Conservation (phyloP, 257 asterid species). For the Ligustrum vulgare region DNA sequence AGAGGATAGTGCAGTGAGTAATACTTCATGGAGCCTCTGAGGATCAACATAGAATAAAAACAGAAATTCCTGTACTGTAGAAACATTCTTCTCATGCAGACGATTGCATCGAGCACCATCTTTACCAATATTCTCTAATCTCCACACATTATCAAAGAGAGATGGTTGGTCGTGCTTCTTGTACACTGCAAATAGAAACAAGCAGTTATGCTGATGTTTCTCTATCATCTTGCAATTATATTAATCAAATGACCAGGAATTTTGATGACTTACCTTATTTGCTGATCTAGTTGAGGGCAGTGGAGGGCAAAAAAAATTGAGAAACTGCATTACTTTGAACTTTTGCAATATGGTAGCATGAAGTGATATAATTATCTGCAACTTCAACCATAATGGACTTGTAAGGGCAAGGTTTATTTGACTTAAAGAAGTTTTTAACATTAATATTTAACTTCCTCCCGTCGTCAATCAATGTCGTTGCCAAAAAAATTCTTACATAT, state of each 20-base stretch:
- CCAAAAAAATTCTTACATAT: background rate
- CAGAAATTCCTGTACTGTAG: conserved; percentile 36
- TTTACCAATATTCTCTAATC: conserved; percentile 26
- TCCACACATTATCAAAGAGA: conserved; percentile 35
- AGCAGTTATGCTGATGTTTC: conserved; percentile 11
- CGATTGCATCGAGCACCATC: conserved; percentile 18
- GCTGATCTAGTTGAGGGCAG: background rate
- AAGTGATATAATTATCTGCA: no score
- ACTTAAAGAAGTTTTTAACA: no score
- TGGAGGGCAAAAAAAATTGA: background rate
- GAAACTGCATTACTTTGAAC: no score
- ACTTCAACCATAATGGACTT: background rate
- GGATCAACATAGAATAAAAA: conserved; percentile 31
- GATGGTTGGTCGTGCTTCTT: conserved; percentile 23
- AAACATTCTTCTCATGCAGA: conserved; percentile 12
- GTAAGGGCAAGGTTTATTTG: background rate
- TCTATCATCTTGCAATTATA: background rate
- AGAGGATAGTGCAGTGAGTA: conserved; percentile 1
- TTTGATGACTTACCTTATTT: background rate
- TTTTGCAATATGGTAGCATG: background rate
- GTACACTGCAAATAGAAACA: conserved; percentile 27
- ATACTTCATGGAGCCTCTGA: conserved; percentile 27
- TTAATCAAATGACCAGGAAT: background rate
- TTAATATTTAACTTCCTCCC: no score
- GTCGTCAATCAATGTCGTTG: no score